These are phyloP conservation scores for Alternaria panax DNA, from an alignment of 2,329 filamentous ascomycete species.

Conservation along the genomic window DNA sequence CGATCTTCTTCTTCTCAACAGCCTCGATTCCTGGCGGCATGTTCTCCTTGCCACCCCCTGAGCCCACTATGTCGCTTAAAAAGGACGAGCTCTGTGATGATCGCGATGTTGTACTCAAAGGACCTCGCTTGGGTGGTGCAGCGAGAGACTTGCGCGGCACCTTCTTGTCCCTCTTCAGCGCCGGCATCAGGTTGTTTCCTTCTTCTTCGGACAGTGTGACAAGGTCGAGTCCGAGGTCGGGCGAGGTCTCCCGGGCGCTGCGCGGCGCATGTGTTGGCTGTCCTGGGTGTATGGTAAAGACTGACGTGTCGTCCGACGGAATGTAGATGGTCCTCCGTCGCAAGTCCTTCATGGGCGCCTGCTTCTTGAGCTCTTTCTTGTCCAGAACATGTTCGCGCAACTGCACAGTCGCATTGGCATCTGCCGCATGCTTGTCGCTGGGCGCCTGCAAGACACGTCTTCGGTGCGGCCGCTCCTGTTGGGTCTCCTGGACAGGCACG, in stretches of 20 bases:
- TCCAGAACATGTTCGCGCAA: constrained; percentile 41
- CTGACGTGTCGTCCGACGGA: constrained; percentile 59
- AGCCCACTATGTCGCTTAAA: constrained; percentile 58
- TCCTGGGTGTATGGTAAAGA: constrained; percentile 61
- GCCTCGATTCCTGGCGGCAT: constrained; percentile 60
- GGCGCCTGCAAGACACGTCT: constrained; percentile 48
- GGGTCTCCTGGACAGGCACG: constrained; percentile 31
- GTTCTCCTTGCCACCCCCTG: constrained; percentile 69
- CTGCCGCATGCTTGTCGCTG: constrained; percentile 31
- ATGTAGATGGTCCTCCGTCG: constrained; percentile 60
- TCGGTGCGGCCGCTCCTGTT: constrained; percentile 36
- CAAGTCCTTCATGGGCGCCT: constrained; percentile 49
- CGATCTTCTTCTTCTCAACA: constrained; percentile 33
- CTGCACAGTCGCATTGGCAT: constrained; percentile 40
- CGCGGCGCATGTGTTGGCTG: constrained; percentile 41
- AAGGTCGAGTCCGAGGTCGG: constrained; percentile 49
- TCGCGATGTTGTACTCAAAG: constrained; percentile 55
- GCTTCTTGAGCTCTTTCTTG: constrained; percentile 43
- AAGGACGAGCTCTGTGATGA: constrained; percentile 52
- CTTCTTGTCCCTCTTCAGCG: constrained; percentile 45
- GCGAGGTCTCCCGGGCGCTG: constrained; percentile 41
- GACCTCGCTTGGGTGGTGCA: constrained; percentile 57
- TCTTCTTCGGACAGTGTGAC: constrained; percentile 51
- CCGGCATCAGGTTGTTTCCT: constrained; percentile 37
- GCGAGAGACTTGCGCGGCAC: constrained; percentile 53